Percentiles rank a stretch among this genome's conserved stretches.
phyloP scores from a whole-genome alignment of 1,284 basidiomycete genomes.

The Leccinum olivaceoglutinosum region DNA sequence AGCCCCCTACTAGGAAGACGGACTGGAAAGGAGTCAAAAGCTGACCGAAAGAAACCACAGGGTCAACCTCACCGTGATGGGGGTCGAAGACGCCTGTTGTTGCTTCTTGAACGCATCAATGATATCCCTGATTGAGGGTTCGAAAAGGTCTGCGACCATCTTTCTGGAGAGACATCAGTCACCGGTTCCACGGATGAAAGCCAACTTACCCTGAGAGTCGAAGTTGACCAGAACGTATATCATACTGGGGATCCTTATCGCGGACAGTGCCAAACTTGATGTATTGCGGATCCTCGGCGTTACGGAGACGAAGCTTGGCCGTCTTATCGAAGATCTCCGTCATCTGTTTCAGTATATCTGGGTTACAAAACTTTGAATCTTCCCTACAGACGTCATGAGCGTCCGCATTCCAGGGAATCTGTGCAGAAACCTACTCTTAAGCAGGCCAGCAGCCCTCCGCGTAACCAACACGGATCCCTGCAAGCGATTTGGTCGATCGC shows the following conservation, averaged over 20 bases:
- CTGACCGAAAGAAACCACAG: neutral
- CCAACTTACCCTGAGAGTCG: slow-evolving; percentile 35
- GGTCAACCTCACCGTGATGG: slow-evolving; percentile 29
- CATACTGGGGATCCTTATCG: slow-evolving; percentile 40
- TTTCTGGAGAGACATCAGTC: slow-evolving; percentile 23
- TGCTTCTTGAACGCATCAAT: slow-evolving; percentile 36
- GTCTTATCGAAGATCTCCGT: slow-evolving; percentile 45
- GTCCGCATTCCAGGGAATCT: no score
- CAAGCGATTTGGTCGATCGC: slow-evolving; percentile 15
- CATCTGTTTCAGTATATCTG: slow-evolving; percentile 39
- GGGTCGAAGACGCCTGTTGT: slow-evolving; percentile 25
- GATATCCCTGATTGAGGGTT: slow-evolving; percentile 41
- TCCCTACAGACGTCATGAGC: slow-evolving; percentile 26
- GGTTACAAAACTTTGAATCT: slow-evolving; percentile 24
- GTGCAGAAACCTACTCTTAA: slow-evolving; percentile 29
- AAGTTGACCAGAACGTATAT: slow-evolving; percentile 44
- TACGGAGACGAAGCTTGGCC: slow-evolving; percentile 44
- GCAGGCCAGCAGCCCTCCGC: slow-evolving; percentile 31
- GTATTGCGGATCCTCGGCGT: slow-evolving; percentile 37
- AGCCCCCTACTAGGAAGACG: slow-evolving; percentile 40
- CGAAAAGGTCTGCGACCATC: slow-evolving; percentile 40
- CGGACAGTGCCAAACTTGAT: slow-evolving; percentile 45
- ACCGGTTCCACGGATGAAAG: neutral
- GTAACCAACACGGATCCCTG: slow-evolving; percentile 41
- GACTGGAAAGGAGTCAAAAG: slow-evolving; percentile 20